A percentile compares a stretch with the other conserved stretches of the same genome.
These are phyloP conservation scores for Colletotrichum agaves DNA, from an alignment of 2,329 filamentous ascomycete species.

Conservation along the genomic window DNA sequence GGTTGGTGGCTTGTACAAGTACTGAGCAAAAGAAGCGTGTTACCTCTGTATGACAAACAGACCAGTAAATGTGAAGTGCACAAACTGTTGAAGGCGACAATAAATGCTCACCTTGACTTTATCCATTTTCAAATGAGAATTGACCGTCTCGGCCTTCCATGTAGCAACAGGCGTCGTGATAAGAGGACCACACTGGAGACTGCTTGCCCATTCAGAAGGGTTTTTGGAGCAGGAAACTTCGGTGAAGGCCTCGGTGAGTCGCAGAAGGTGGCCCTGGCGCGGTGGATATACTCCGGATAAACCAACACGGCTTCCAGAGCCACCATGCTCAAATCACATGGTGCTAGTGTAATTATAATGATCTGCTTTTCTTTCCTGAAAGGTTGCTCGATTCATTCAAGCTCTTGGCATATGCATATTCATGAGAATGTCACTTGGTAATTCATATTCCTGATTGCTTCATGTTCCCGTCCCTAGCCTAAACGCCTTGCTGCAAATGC, in stretches of 20 bases:
- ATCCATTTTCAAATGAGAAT: constrained; percentile 28
- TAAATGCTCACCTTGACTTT: constrained; percentile 12
- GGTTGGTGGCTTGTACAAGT: too few species aligned
- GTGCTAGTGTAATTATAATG: too few species aligned
- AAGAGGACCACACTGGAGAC: background rate
- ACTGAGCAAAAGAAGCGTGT: too few species aligned
- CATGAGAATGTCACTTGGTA: too few species aligned
- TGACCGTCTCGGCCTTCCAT: constrained; percentile 4
- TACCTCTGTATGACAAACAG: too few species aligned
- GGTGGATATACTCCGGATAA: constrained; percentile 29
- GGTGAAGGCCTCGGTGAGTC: constrained; percentile 27
- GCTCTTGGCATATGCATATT: too few species aligned
- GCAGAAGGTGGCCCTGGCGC: background rate
- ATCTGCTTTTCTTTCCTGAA: too few species aligned
- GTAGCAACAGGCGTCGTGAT: background rate
- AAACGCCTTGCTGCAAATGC: constrained; percentile 32
- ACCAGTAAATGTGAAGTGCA: too few species aligned
- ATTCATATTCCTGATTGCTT: background rate
- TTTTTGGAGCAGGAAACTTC: constrained; percentile 17
- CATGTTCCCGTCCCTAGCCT: constrained; percentile 1
- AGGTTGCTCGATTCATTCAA: too few species aligned
- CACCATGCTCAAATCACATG: too few species aligned
- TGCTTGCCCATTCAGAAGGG: background rate
- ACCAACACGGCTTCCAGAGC: background rate
- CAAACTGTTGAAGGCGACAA: background rate